phyloP scores from a whole-genome alignment of 345 rosid species.

The Eutrema heterophyllum region DNA sequence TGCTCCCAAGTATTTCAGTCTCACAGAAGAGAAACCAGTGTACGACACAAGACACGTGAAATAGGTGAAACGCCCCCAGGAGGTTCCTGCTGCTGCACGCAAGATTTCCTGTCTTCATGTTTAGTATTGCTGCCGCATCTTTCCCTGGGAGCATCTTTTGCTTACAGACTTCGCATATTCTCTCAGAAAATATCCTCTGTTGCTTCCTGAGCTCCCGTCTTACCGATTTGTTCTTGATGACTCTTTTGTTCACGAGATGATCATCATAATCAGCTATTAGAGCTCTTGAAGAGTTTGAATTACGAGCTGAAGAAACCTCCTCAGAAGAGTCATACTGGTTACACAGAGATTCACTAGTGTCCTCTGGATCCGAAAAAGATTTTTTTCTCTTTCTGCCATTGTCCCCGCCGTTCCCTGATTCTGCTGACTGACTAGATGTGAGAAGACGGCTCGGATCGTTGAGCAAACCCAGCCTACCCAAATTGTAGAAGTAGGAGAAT shows the following conservation, averaged over 20 bases:
- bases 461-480: conserved; percentile 68
- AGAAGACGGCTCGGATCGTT: conserved; percentile 54
- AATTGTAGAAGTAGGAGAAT: conserved; percentile 53
- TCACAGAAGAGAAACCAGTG: conserved; percentile 92
- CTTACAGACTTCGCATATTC: conserved; percentile 86
- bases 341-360: conserved; percentile 55
- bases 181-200: conserved; percentile 72
- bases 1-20: conserved; percentile 49
- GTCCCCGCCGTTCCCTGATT: conserved; percentile 36
- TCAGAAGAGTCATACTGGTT: conserved; percentile 59
- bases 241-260: conserved; percentile 47
- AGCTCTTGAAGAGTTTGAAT: conserved; percentile 42
- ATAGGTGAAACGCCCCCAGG: conserved; percentile 86
- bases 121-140: conserved; percentile 75
- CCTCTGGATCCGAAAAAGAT: conserved; percentile 81
- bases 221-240: conserved; percentile 49
- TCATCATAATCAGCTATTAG: conserved; percentile 52
- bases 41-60: conserved; percentile 82
- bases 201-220: conserved; percentile 83
- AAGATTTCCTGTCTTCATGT: conserved; percentile 73
- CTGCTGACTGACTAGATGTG: conserved; percentile 38
- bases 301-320: conserved; percentile 58
- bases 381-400: conserved; percentile 52
- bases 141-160: conserved; percentile 87
- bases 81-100: conserved; percentile 77